phyloP scores from a whole-genome alignment of 495 filamentous ascomycete species.

The Lichenothelia convexa region DNA sequence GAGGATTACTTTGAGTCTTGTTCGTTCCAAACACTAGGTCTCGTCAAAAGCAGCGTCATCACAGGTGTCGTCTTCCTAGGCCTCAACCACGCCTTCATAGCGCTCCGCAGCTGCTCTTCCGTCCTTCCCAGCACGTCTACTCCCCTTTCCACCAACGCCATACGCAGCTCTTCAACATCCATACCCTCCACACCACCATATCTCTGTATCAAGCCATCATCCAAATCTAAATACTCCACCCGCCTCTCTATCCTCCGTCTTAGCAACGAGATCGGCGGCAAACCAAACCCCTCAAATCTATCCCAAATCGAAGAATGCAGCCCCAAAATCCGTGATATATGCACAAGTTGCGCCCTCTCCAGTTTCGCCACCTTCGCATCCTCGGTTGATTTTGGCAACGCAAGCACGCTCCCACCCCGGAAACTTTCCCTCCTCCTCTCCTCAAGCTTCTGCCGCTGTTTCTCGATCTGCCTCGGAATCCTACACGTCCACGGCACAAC shows the following conservation, averaged over 20 bases:
- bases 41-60: neutral
- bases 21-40: no score
- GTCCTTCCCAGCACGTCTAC: constrained; percentile 19
- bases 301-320: constrained; percentile 31
- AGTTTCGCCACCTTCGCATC: neutral
- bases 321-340: constrained; percentile 18
- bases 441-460: constrained; percentile 33
- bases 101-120: constrained; percentile 16
- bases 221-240: constrained; percentile 34
- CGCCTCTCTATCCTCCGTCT: constrained; percentile 24
- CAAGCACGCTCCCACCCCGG: constrained; percentile 9
- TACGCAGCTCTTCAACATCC: constrained; percentile 32
- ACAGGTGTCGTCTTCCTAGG: constrained; percentile 2
- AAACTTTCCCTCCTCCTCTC: constrained; percentile 27
- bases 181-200: constrained; percentile 32
- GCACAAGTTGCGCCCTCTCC: constrained; percentile 5
- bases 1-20: no score
- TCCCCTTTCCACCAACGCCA: constrained; percentile 36
- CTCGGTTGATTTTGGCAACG: neutral
- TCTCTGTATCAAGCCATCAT: constrained; percentile 38
- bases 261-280: constrained; percentile 19
- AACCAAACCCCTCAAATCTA: constrained; percentile 14
- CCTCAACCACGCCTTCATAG: constrained; percentile 8
- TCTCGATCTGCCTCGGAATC: constrained; percentile 51
- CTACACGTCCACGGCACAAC: constrained; percentile 65